Evolutionary conservation across 2,329 filamentous ascomycete genomes (phyloP), one percentile per base, ranked within the genome.

Genomic region (Fusarium albosuccineum): DNA sequence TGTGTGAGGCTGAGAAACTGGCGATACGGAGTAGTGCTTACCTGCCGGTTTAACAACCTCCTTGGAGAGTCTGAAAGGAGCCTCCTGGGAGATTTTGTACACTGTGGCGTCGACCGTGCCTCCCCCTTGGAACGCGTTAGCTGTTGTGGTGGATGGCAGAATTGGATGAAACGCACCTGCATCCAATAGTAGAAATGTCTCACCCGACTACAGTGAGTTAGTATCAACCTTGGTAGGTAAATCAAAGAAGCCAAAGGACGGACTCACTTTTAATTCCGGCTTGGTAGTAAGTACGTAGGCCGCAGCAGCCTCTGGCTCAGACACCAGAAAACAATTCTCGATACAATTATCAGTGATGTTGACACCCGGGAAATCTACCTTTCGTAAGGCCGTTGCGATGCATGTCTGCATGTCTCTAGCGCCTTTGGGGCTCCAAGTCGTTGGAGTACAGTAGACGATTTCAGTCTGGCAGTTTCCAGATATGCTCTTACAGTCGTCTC

Each of bases 271-370:
- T 9, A 62, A 53, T 2, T 22, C n/a, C 8, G 5, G 22, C 0
- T 6, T 3, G 6, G 6, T 9, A 2, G 22, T 8, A 1, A 64
- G 33, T 14, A 64, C 22, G 22, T 41, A 42, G 0, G 60, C 49
- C 0, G 62, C 59, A 0, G 48, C 60, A 3, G 62, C 42, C 2
- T 64, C 62, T 2, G 62, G 60, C 27, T 64, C 62, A 7, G 62
- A 26, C 8, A 64, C 29, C 2, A 63, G 36, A 2, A 64, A 56
- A 2, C 56, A n/a, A 2, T 50, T 61, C 2, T 41, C 39, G 7
- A 63, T 63, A 11, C 27, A 45, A 14, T 48, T 36, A 7, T 51
- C 34, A 4, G 42, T 9, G 3, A 39, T 9, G 7, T 33, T 13
- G 5, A 62, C n/a, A 0, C 42, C 60, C 9, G 45, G 51, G 13